Percentiles rank a stretch among this genome's conserved stretches.
phyloP scores from a whole-genome alignment of 2,329 filamentous ascomycete species.

The Cercospora berteroae region DNA sequence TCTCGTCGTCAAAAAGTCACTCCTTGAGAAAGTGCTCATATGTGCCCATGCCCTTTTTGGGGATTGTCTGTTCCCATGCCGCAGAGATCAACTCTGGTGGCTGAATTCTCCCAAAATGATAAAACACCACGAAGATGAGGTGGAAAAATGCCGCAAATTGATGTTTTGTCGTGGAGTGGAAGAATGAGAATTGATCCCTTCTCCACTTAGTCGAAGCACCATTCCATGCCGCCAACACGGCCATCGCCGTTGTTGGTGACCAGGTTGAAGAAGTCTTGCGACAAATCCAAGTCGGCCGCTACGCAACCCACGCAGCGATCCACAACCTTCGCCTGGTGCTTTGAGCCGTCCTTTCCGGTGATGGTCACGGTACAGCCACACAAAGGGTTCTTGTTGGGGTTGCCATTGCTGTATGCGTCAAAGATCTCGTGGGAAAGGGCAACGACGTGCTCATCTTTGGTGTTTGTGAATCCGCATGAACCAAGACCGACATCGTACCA shows the following conservation, averaged over 20 bases:
- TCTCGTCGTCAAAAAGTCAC: background rate
- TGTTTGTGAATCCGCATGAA: conserved; percentile 64
- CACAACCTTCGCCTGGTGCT: conserved; percentile 57
- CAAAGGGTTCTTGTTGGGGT: conserved; percentile 64
- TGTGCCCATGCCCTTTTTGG: background rate
- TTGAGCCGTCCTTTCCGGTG: conserved; percentile 56
- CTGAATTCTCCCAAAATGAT: background rate
- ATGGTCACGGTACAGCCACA: conserved; percentile 70
- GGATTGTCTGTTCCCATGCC: background rate
- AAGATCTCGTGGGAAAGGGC: conserved; percentile 67
- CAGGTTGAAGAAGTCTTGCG: conserved; percentile 42
- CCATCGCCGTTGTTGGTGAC: conserved; percentile 39
- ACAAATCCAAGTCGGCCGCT: conserved; percentile 58
- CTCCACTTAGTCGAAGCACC: conserved; percentile 40
- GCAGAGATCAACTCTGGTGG: background rate
- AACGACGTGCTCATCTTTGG: conserved; percentile 60
- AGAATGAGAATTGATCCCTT: background rate
- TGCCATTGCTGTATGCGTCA: conserved; percentile 45
- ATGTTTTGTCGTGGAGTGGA: background rate
- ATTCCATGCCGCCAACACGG: conserved; percentile 44
- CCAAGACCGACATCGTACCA: conserved; percentile 70
- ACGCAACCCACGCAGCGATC: conserved; percentile 76
- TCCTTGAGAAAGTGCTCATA: background rate
- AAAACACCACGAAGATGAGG: background rate
- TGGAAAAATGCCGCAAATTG: background rate